These are phyloP conservation scores for Syzygium oleosum DNA, from an alignment of 345 rosid species.

Conservation along the genomic window DNA sequence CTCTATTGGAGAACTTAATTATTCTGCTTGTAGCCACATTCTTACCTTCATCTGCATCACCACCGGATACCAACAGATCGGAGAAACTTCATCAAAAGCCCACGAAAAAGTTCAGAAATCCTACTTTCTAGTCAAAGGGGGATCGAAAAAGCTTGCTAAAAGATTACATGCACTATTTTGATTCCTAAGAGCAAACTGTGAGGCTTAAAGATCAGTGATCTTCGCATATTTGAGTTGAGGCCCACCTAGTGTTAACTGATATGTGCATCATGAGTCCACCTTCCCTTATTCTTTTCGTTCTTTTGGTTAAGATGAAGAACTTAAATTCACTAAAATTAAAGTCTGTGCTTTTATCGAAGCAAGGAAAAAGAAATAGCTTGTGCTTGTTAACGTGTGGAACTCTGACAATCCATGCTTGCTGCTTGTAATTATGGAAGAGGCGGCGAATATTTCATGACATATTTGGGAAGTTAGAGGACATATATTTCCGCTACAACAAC, in stretches of 20 bases:
- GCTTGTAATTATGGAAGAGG: not conserved
- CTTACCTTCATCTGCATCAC: not conserved
- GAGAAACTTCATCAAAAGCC: not conserved
- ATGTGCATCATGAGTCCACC: not conserved
- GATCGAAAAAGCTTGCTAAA: not conserved
- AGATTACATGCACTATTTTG: not conserved
- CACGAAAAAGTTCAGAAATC: not conserved
- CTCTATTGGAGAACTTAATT: not conserved
- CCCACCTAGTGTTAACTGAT: not conserved
- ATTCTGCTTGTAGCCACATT: not conserved
- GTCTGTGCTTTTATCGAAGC: not conserved
- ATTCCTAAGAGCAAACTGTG: not conserved
- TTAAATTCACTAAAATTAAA: not conserved
- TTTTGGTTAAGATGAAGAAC: not conserved
- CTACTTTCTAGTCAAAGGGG: not conserved
- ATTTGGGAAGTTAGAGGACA: not conserved
- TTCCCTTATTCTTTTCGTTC: not conserved
- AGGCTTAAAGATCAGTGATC: not conserved
- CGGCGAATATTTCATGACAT: not conserved
- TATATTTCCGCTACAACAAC: not conserved
- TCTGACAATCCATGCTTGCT: not conserved
- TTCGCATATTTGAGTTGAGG: not conserved
- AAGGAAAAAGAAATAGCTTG: not conserved
- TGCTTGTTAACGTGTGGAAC: not conserved
- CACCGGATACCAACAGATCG: not conserved